phyloP scores from a whole-genome alignment of 2,329 filamentous ascomycete species.

The Penicillium sp. region DNA sequence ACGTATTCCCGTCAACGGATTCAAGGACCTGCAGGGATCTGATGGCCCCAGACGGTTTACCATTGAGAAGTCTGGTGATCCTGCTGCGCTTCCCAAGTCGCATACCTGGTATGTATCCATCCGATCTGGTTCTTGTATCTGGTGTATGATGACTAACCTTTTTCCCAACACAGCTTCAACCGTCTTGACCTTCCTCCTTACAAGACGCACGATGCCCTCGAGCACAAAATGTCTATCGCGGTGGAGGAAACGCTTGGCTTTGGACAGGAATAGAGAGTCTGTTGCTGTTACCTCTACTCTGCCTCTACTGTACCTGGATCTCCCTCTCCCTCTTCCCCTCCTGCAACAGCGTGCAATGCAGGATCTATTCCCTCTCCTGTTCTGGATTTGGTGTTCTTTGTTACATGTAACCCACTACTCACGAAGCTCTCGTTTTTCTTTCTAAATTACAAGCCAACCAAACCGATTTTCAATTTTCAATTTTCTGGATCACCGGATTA shows the following conservation, averaged over 20 bases:
- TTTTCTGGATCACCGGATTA: background rate
- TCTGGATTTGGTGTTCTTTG: conserved; percentile 10
- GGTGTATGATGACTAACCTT: conserved; percentile 19
- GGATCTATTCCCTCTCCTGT: conserved; percentile 9
- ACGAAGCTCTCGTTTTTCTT: conserved; percentile 3
- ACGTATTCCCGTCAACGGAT: conserved; percentile 96
- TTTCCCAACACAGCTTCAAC: conserved; percentile 72
- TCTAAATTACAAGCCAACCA: background rate
- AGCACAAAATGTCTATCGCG: conserved; percentile 89
- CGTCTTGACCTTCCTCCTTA: conserved; percentile 92
- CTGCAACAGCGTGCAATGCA: conserved; percentile 4
- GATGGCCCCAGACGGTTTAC: conserved; percentile 94
- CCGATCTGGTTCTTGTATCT: background rate
- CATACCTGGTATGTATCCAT: conserved; percentile 80
- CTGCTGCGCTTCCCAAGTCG: conserved; percentile 87
- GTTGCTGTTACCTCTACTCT: conserved; percentile 3
- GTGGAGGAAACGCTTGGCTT: conserved; percentile 99
- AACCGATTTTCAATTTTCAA: background rate
- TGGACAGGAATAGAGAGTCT: conserved; percentile 75
- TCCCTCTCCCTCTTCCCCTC: background rate
- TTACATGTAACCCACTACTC: conserved; percentile 12
- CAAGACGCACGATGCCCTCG: conserved; percentile 79
- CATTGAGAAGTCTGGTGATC: conserved; percentile 94
- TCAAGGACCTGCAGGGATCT: conserved; percentile 97
- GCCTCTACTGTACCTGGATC: conserved; percentile 6